Evolutionary conservation across 768 basidiomycete species (phyloP).

Genomic region (Panaeolus cyanescens): DNA sequence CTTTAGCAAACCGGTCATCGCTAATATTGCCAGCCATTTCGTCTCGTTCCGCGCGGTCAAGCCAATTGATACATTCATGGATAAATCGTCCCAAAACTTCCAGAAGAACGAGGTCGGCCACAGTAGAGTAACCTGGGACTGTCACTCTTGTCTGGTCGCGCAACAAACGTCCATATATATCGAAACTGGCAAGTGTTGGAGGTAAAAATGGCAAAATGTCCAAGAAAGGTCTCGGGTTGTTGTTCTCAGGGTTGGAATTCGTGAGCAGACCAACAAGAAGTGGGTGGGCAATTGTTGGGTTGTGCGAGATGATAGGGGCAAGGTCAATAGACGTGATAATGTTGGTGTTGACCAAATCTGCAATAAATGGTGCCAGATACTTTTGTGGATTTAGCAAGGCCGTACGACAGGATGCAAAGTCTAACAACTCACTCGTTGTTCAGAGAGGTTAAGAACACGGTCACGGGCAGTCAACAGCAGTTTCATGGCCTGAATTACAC

Average conservation of each 20-base stretch:
- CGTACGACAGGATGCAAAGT: constrained; percentile 1
- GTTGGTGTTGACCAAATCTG: constrained; percentile 44
- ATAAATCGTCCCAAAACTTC: constrained; percentile 75
- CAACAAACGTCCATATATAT: constrained; percentile 69
- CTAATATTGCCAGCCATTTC: constrained; percentile 68
- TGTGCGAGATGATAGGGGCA: constrained; percentile 63
- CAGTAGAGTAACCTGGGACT: constrained; percentile 49
- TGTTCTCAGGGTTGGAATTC: constrained; percentile 35
- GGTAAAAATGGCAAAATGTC: constrained; percentile 67
- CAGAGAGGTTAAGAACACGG: constrained; percentile 72
- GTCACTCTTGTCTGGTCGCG: constrained; percentile 57
- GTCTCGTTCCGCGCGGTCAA: constrained; percentile 70
- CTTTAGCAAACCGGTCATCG: constrained; percentile 74
- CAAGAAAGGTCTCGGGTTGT: constrained; percentile 52
- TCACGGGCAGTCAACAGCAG: constrained; percentile 70
- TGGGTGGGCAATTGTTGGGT: constrained; percentile 70
- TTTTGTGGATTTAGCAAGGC: background rate
- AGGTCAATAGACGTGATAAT: constrained; percentile 72
- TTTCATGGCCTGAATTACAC: constrained; percentile 62
- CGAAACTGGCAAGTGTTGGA: constrained; percentile 72
- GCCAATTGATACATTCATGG: constrained; percentile 67
- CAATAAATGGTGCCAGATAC: constrained; percentile 48
- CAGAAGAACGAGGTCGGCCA: constrained; percentile 63
- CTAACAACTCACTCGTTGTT: constrained; percentile 61
- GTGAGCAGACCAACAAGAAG: constrained; percentile 62